phyloP scores from a whole-genome alignment of 805 yeast species.

The Lachancea meyersii region DNA sequence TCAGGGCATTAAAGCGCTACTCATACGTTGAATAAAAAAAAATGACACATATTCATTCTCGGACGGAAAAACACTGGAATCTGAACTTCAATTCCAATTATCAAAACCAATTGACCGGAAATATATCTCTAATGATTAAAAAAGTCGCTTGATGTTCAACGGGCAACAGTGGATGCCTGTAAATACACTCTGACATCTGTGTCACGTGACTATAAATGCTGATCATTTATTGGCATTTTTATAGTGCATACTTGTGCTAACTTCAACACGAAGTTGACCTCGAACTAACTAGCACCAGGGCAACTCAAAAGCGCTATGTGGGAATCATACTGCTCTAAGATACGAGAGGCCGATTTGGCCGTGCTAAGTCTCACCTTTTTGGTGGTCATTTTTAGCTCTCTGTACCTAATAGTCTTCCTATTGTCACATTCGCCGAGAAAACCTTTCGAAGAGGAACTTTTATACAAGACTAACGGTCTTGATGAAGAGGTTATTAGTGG shows the following conservation, averaged over 20 bases:
- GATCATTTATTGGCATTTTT: no score
- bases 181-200: no score
- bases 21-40: no score
- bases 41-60: no score
- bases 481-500: conserved; percentile 28
- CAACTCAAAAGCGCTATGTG: neutral
- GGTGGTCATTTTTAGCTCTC: conserved; percentile 13
- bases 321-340: conserved; percentile 4
- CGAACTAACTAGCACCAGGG: neutral
- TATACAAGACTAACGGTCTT: conserved; percentile 45
- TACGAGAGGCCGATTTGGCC: conserved; percentile 12
- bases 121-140: no score
- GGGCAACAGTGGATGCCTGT: no score
- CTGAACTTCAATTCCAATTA: no score
- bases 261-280: neutral
- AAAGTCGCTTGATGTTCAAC: no score
- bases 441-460: conserved; percentile 47
- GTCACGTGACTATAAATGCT: no score
- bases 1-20: no score
- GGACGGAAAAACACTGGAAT: no score
- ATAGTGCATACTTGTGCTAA: neutral
- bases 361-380: conserved; percentile 11
- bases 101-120: no score
- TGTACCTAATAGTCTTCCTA: conserved; percentile 39
- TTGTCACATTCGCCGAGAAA: conserved; percentile 61